Evolutionary conservation across 306 rosid species (phyloP).

Genomic region (Medicago ruthenica): DNA sequence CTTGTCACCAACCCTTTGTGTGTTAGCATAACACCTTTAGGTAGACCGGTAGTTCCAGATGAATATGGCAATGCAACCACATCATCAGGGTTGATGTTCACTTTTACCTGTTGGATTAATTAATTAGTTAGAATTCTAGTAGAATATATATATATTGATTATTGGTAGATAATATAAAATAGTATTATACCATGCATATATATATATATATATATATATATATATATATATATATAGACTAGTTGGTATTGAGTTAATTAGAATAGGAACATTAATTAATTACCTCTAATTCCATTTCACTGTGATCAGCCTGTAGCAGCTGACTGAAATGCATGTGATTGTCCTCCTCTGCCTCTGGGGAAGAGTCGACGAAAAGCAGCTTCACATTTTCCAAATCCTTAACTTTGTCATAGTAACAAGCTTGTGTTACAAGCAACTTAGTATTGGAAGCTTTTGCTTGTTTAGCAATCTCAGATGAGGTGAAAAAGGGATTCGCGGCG

Average conservation of each 20-base stretch:
- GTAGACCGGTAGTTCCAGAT: conserved; percentile 77
- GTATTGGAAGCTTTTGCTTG: conserved; percentile 57
- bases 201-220: no score
- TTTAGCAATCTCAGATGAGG: conserved; percentile 62
- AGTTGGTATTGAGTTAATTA: no score
- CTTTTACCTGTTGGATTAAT: neutral
- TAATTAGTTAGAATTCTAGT: no score
- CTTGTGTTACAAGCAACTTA: conserved; percentile 59
- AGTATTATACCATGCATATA: no score
- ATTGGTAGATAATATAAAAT: neutral
- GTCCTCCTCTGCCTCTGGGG: conserved; percentile 32
- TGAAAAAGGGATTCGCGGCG: conserved; percentile 69
- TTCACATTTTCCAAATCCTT: conserved; percentile 42
- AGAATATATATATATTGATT: neutral
- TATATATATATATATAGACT: no score
- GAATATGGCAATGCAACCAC: conserved; percentile 80
- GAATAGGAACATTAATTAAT: no score
- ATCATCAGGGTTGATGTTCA: conserved; percentile 57
- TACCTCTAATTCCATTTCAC: conserved; percentile 50
- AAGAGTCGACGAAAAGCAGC: conserved; percentile 50
- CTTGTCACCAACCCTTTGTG: conserved; percentile 68
- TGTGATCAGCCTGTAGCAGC: conserved; percentile 47
- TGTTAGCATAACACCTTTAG: conserved; percentile 77
- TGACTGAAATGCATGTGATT: conserved; percentile 49
- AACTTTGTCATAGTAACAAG: conserved; percentile 54